Conservation (phyloP, 2,329 filamentous ascomycete genomes). For the Uncinocarpus reesii region DNA sequence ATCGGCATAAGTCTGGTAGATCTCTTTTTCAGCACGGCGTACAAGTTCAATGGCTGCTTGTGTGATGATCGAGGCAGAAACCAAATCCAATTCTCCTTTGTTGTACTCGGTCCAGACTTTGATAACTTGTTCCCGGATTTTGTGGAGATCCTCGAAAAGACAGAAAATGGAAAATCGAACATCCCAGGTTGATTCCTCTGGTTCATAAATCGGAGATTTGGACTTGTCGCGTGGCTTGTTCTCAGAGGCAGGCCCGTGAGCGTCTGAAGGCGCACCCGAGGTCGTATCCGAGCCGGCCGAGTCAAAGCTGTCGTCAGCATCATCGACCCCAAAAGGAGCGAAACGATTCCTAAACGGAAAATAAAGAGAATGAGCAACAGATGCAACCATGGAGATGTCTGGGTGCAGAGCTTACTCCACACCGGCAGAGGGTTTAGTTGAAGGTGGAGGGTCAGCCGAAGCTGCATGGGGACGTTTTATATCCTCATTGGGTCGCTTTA, state of each 20-base stretch:
- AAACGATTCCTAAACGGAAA: not conserved
- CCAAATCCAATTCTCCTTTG: not conserved
- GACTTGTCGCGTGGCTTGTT: no score
- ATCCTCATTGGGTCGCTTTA: not conserved
- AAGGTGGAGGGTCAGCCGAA: not conserved
- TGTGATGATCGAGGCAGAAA: not conserved
- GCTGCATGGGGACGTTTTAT: not conserved
- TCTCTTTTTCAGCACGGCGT: not conserved
- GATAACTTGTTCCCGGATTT: not conserved
- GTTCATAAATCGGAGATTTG: no score
- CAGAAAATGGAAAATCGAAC: not conserved
- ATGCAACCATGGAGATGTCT: not conserved
- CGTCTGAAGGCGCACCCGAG: not conserved
- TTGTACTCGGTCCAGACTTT: not conserved
- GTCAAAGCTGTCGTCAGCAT: not conserved
- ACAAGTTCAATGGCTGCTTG: not conserved
- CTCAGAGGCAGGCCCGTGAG: not conserved
- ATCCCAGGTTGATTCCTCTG: not conserved
- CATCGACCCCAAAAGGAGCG: not conserved
- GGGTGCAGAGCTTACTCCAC: not conserved
- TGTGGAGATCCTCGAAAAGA: not conserved
- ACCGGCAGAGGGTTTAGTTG: not conserved
- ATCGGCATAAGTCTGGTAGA: not conserved
- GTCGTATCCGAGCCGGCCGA: not conserved
- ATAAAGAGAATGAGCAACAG: not conserved